These are phyloP conservation scores for Salvia splendens DNA, from an alignment of 257 asterid genomes.

Conservation along the genomic window DNA sequence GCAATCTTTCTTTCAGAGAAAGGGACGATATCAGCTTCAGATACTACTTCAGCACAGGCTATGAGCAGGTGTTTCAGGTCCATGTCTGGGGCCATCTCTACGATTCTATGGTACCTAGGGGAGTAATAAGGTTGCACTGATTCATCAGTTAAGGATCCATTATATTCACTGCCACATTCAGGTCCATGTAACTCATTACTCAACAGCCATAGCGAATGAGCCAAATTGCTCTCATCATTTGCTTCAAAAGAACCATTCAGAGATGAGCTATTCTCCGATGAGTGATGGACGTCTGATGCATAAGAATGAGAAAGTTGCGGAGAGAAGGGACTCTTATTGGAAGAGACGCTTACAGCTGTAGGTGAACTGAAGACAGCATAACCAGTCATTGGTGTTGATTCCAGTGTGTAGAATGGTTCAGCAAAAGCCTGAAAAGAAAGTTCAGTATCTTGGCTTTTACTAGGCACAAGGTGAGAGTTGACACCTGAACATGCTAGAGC, in stretches of 20 bases:
- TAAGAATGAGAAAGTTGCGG: slow-evolving; percentile 67
- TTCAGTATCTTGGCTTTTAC: slow-evolving; percentile 48
- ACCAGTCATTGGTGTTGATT: slow-evolving; percentile 57
- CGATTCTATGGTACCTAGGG: slow-evolving; percentile 47
- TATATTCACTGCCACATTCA: slow-evolving; percentile 59
- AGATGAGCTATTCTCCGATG: slow-evolving; percentile 66
- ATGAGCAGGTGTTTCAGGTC: slow-evolving; percentile 66
- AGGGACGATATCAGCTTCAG: slow-evolving; percentile 48
- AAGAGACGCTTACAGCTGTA: slow-evolving; percentile 55
- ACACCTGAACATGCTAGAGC: slow-evolving; percentile 40
- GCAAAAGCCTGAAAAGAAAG: slow-evolving; percentile 45
- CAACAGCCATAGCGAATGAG: slow-evolving; percentile 52
- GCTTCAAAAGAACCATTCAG: slow-evolving; percentile 64
- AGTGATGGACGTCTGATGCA: slow-evolving; percentile 49
- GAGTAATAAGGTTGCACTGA: slow-evolving; percentile 38
- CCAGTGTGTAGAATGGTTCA: slow-evolving; percentile 69
- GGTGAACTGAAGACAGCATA: slow-evolving; percentile 49
- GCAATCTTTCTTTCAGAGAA: slow-evolving; percentile 35
- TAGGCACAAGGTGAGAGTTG: slow-evolving; percentile 43
- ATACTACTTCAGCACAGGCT: slow-evolving; percentile 65
- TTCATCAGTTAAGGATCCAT: slow-evolving; percentile 45
- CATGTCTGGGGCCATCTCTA: slow-evolving; percentile 66
- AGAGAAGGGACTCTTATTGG: slow-evolving; percentile 67
- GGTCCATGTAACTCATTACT: slow-evolving; percentile 61
- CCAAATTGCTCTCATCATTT: slow-evolving; percentile 56